phyloP scores from a whole-genome alignment of 495 filamentous ascomycete species.

The Penicillium odoratum region DNA sequence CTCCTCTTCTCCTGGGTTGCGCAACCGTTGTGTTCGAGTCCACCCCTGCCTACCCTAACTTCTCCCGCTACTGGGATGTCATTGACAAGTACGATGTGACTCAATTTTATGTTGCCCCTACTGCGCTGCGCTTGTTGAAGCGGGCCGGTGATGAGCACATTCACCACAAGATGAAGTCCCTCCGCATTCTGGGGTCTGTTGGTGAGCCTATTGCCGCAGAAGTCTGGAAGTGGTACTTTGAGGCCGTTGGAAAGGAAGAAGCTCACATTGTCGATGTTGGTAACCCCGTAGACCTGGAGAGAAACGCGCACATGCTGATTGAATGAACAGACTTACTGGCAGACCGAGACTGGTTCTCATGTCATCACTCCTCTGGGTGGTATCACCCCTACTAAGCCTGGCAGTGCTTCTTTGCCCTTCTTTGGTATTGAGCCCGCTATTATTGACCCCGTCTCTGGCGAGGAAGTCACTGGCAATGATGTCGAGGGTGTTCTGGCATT shows the following conservation, averaged over 20 bases:
- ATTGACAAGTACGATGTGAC: constrained; percentile 93
- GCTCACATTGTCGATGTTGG: constrained; percentile 93
- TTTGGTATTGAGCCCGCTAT: constrained; percentile 98
- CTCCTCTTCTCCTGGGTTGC: constrained; percentile 87
- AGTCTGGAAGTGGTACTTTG: constrained; percentile 99
- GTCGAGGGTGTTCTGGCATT: constrained; percentile 97
- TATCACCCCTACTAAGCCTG: constrained; percentile 57
- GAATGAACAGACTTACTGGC: constrained; percentile 87
- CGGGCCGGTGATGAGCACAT: constrained; percentile 91
- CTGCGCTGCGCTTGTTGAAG: constrained; percentile 89
- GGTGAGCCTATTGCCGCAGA: constrained; percentile 98
- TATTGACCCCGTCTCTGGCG: constrained; percentile 92
- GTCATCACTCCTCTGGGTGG: constrained; percentile 65
- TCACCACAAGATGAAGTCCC: constrained; percentile 80
- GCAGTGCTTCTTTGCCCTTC: constrained; percentile 66
- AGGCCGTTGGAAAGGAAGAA: constrained; percentile 90
- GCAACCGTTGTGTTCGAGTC: constrained; percentile 98
- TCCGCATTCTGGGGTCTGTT: constrained; percentile 92
- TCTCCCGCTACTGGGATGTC: constrained; percentile 98
- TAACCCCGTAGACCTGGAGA: constrained; percentile 14
- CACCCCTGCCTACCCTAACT: constrained; percentile 95
- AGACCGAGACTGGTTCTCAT: constrained; percentile 98
- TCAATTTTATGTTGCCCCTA: constrained; percentile 98
- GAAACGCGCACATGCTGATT: background rate
- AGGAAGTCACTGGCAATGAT: constrained; percentile 93